phyloP scores from a whole-genome alignment of 768 basidiomycete genomes.

The Candolleomyces eurysporus region DNA sequence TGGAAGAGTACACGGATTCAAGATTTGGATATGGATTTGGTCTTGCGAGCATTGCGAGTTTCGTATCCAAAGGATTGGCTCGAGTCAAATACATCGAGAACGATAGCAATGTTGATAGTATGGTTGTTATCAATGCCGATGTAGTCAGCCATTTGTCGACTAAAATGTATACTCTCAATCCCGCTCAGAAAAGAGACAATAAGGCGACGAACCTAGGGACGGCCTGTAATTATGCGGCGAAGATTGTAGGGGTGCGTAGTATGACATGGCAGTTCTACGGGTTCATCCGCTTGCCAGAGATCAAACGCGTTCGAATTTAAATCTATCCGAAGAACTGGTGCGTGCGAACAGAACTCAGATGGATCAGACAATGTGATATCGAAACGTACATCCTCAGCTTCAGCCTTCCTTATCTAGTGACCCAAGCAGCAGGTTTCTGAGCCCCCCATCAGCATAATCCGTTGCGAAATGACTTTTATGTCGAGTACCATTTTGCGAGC shows the following conservation, averaged over 20 bases:
- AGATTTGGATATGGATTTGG: constrained; percentile 6
- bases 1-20: background rate
- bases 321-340: background rate
- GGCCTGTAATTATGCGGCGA: background rate
- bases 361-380: too few species aligned
- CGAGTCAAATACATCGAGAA: background rate
- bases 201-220: background rate
- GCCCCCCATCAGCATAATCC: too few species aligned
- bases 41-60: background rate
- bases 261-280: too few species aligned
- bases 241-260: background rate
- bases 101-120: constrained; percentile 1
- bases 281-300: too few species aligned
- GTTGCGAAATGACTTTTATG: too few species aligned
- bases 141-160: background rate
- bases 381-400: too few species aligned
- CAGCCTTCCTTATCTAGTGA: too few species aligned
- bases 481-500: too few species aligned
- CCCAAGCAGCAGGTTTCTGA: too few species aligned
- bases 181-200: background rate
- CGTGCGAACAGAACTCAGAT: too few species aligned
- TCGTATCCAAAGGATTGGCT: background rate
- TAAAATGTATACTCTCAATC: too few species aligned
- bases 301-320: background rate
- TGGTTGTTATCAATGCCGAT: background rate